Evolutionary conservation across 2,329 filamentous ascomycete genomes (phyloP).

Genomic region (Talaromyces piceae): DNA sequence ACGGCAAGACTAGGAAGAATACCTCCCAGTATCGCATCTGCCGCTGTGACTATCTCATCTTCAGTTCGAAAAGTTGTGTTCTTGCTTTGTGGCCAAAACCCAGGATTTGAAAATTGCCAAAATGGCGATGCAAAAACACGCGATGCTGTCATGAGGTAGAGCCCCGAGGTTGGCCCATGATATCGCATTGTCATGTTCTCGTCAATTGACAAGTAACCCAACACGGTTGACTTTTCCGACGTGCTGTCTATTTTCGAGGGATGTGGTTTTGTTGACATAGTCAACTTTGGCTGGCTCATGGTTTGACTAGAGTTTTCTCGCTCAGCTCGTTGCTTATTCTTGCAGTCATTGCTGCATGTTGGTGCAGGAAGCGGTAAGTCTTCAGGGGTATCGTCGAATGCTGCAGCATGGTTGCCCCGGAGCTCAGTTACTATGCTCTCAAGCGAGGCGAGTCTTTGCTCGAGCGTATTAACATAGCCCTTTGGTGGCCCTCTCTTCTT

Average conservation of each 20-base stretch:
- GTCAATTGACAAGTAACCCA: conserved; percentile 10
- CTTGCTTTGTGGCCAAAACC: conserved; percentile 11
- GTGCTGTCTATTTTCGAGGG: not conserved
- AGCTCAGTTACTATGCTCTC: conserved; percentile 7
- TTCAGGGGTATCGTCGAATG: conserved; percentile 1
- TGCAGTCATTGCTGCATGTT: not conserved
- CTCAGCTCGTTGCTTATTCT: not conserved
- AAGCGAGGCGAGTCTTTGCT: conserved; percentile 8
- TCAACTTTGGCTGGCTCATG: not conserved
- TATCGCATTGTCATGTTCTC: conserved; percentile 13
- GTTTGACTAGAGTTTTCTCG: not conserved
- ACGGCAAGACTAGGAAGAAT: conserved; percentile 10
- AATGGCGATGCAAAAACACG: conserved; percentile 11
- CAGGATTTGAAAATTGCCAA: conserved; percentile 11
- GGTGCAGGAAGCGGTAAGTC: not conserved
- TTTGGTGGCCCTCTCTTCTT: conserved; percentile 11
- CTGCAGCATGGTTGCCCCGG: conserved; percentile 1
- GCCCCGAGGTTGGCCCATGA: conserved; percentile 10
- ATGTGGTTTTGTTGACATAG: not conserved
- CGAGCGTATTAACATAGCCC: conserved; percentile 11
- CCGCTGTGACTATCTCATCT: conserved; percentile 10
- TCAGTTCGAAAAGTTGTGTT: conserved; percentile 10
- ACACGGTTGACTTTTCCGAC: conserved; percentile 9
- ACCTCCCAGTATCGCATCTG: conserved; percentile 9
- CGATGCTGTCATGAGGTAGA: conserved; percentile 9